phyloP scores from a whole-genome alignment of 805 yeast genomes.

The Ogataea pignaliae region DNA sequence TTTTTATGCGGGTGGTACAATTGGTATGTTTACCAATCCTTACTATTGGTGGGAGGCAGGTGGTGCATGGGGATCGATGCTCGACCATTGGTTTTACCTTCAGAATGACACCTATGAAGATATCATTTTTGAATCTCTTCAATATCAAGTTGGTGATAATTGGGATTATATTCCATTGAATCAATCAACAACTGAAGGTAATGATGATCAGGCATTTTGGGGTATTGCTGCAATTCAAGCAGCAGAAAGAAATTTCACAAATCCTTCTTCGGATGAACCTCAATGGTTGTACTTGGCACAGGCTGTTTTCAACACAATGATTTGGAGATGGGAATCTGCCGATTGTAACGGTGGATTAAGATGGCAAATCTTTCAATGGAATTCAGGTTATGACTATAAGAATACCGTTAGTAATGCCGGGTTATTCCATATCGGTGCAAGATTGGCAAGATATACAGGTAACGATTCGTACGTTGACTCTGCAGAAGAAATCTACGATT shows the following conservation, averaged over 20 bases:
- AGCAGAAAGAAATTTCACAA: slow-evolving; percentile 80
- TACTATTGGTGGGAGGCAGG: slow-evolving; percentile 99
- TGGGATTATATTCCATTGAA: slow-evolving; percentile 81
- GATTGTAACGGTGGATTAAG: slow-evolving; percentile 85
- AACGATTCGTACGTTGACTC: slow-evolving; percentile 71
- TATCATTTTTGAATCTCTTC: slow-evolving; percentile 54
- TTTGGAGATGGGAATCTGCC: slow-evolving; percentile 73
- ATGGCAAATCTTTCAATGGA: slow-evolving; percentile 97
- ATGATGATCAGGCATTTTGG: slow-evolving; percentile 98
- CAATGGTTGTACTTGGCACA: slow-evolving; percentile 83
- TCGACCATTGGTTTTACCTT: slow-evolving; percentile 72
- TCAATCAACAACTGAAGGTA: slow-evolving; percentile 91
- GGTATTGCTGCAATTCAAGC: slow-evolving; percentile 91
- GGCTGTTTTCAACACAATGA: slow-evolving; percentile 90
- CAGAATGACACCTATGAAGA: slow-evolving; percentile 64
- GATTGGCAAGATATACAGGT: slow-evolving; percentile 78
- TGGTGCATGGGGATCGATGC: slow-evolving; percentile 84
- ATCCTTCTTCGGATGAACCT: slow-evolving; percentile 57
- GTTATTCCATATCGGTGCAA: slow-evolving; percentile 79
- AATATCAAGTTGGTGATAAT: slow-evolving; percentile 69
- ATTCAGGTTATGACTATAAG: slow-evolving; percentile 89
- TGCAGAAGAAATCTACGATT: slow-evolving; percentile 73
- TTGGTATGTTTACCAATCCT: slow-evolving; percentile 85
- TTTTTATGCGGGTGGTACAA: slow-evolving; percentile 59
- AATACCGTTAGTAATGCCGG: slow-evolving; percentile 91